These are phyloP conservation scores for Phytophthora citrophthora DNA, from an alignment of 352 stramenopile species.

Conservation along the genomic window DNA sequence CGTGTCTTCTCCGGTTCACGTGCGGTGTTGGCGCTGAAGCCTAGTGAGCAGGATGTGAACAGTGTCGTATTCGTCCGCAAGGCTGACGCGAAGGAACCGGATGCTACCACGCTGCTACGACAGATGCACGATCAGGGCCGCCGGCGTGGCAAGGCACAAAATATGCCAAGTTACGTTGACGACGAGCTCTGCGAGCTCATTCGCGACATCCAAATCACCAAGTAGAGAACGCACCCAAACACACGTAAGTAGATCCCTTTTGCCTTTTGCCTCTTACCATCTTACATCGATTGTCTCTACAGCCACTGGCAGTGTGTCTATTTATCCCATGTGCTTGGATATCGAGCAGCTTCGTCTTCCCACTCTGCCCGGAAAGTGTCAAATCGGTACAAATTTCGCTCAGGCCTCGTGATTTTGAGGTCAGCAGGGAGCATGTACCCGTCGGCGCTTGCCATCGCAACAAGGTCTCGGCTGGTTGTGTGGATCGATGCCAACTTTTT, in stretches of 20 bases:
- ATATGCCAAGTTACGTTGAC: conserved; percentile 44
- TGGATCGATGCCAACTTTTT: conserved; percentile 29
- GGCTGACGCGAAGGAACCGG: conserved; percentile 29
- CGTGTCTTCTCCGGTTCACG: conserved; percentile 37
- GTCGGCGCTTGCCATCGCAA: conserved; percentile 34
- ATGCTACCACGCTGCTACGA: conserved; percentile 40
- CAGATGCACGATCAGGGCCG: conserved; percentile 44
- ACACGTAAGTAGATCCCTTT: conserved; percentile 28
- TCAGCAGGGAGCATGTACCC: conserved; percentile 48
- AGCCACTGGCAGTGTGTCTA: conserved; percentile 12
- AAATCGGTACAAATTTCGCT: conserved; percentile 74
- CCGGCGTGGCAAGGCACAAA: conserved; percentile 35
- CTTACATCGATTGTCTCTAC: conserved; percentile 1
- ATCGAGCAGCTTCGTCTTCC: conserved; percentile 71
- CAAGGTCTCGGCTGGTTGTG: conserved; percentile 30
- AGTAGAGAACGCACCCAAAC: conserved; percentile 28
- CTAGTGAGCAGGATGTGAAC: conserved; percentile 68
- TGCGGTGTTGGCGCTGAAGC: conserved; percentile 40
- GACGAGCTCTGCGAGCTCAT: conserved; percentile 62
- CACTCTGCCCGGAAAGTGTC: conserved; percentile 79
- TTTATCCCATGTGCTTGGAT: conserved; percentile 62
- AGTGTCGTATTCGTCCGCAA: conserved; percentile 66
- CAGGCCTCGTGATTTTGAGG: conserved; percentile 71
- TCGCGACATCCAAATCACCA: conserved; percentile 53
- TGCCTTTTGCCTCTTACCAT: conserved; percentile 9